Percentiles rank a stretch among this genome's conserved stretches.
Evolutionary conservation across 1,284 basidiomycete species (phyloP).

Genomic region (Mycena citricolor): DNA sequence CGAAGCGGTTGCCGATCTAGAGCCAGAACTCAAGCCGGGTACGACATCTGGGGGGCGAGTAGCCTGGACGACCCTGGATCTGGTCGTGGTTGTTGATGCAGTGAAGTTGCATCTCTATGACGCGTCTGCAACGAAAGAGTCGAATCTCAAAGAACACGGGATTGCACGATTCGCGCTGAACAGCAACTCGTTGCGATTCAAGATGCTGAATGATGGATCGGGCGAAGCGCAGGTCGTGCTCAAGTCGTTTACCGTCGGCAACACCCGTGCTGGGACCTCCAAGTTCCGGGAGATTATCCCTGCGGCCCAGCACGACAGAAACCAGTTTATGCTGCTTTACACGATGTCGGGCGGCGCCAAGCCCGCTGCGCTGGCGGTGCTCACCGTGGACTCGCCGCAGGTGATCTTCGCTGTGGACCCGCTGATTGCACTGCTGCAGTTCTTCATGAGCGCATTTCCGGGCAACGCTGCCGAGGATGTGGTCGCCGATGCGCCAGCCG

Average conservation of each 20-base stretch:
- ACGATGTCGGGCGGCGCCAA: constrained; percentile 67
- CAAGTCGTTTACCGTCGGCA: constrained; percentile 89
- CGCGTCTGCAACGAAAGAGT: constrained; percentile 56
- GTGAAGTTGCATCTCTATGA: constrained; percentile 95
- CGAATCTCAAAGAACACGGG: constrained; percentile 73
- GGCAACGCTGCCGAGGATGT: constrained; percentile 29
- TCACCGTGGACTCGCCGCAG: constrained; percentile 92
- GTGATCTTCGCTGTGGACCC: constrained; percentile 95
- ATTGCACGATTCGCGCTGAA: constrained; percentile 87
- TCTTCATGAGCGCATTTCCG: constrained; percentile 72
- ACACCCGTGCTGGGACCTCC: constrained; percentile 80
- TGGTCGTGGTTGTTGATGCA: constrained; percentile 73
- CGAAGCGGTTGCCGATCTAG: constrained; percentile 42
- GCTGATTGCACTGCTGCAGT: constrained; percentile 84
- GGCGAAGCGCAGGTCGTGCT: constrained; percentile 87
- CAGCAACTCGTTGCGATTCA: constrained; percentile 78
- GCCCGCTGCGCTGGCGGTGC: constrained; percentile 68
- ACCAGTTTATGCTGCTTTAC: constrained; percentile 95
- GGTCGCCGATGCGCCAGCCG: constrained; percentile 19
- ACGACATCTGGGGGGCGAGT: constrained; percentile 27
- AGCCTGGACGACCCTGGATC: constrained; percentile 70
- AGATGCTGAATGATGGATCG: constrained; percentile 82
- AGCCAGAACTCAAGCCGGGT: constrained; percentile 54
- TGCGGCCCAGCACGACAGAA: constrained; percentile 83
- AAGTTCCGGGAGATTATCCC: constrained; percentile 97